Base-by-base conservation (phyloP, 2,329 filamentous ascomycete genomes). In the Lithohypha guttulata region DNA sequence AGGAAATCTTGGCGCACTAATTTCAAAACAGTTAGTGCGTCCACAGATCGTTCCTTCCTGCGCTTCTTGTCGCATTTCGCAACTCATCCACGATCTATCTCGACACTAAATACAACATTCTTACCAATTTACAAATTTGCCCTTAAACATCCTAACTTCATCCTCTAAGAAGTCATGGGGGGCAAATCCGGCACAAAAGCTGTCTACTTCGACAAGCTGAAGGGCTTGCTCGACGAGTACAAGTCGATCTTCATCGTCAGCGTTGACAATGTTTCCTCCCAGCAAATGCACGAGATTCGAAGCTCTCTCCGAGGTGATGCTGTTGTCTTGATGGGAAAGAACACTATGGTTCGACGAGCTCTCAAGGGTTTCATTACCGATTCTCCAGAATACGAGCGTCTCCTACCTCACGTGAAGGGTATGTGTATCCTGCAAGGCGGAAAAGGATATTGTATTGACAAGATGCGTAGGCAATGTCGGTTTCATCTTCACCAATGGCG, bases 261-360 rank as follows among this genome's bases (percentile, higher is more conserved):
- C 39, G 50, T 51, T 41, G 48, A 96, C 85, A 98, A 96, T 98
- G 91, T 98, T 79, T 85, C 81, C 69, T 98, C 91, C 57, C 91
- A 98, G 80, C 93, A 98, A 81, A 98, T 98, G 93, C 91, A 98
- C 84, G 91, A 98, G 79, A 96, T 98, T 69, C 84, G 91, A 67
- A 71, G 81, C 61, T 70, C 84, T 60, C 83, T 98, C 66, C 87
- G 91, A 66, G 81, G 81, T 50, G 71, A 93, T 69, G 87, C 78
- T 70, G 83, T 96, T 57, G 87, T 98, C 58, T 76, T 98, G 71
- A 96, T 96, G 91, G 91, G 89, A 66, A 96, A 95, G 82, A 98
- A 98, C 81, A 98, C 91, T 70, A 98, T 98, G 91, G 89, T 94
- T 63, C 91, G 91, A 67, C 87, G 91, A 75, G 93, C 91, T 59